These are phyloP conservation scores for Heterobasidion parviporum DNA, from an alignment of 1,284 basidiomycete species.

Conservation along the genomic window DNA sequence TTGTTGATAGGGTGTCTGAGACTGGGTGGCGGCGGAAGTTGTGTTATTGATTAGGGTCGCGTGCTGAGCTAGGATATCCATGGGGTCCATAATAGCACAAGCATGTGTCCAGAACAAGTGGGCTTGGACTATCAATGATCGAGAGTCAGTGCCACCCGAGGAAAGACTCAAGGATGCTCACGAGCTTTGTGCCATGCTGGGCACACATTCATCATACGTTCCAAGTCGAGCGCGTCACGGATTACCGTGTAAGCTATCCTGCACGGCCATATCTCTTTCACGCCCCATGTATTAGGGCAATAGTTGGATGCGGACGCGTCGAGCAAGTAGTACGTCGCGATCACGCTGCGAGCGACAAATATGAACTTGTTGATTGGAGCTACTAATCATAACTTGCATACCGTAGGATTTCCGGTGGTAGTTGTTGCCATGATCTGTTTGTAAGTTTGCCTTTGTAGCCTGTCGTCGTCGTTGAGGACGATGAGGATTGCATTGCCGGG, in stretches of 20 bases:
- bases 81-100: slow-evolving; percentile 43
- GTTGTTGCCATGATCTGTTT: slow-evolving; percentile 58
- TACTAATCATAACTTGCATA: slow-evolving; percentile 15
- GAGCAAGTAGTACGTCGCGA: slow-evolving; percentile 53
- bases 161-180: slow-evolving; percentile 22
- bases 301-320: slow-evolving; percentile 35
- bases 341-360: slow-evolving; percentile 34
- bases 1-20: slow-evolving; percentile 31
- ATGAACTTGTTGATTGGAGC: slow-evolving; percentile 10
- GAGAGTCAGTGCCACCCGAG: slow-evolving; percentile 10
- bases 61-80: slow-evolving; percentile 29
- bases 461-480: slow-evolving; percentile 20
- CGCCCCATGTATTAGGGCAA: slow-evolving; percentile 51
- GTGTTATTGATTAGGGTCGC: slow-evolving; percentile 20
- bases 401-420: slow-evolving; percentile 66
- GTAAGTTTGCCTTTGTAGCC: slow-evolving; percentile 57
- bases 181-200: slow-evolving; percentile 36
- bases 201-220: slow-evolving; percentile 49
- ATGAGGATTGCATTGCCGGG: neutral
- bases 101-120: slow-evolving; percentile 57
- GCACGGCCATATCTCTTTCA: slow-evolving; percentile 45
- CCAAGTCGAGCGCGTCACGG: slow-evolving; percentile 48
- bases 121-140: slow-evolving; percentile 33
- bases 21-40: slow-evolving; percentile 18
- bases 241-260: slow-evolving; percentile 47